Evolutionary conservation across 768 basidiomycete genomes (phyloP).

Genomic region (Tricholoma hemisulphureum): DNA sequence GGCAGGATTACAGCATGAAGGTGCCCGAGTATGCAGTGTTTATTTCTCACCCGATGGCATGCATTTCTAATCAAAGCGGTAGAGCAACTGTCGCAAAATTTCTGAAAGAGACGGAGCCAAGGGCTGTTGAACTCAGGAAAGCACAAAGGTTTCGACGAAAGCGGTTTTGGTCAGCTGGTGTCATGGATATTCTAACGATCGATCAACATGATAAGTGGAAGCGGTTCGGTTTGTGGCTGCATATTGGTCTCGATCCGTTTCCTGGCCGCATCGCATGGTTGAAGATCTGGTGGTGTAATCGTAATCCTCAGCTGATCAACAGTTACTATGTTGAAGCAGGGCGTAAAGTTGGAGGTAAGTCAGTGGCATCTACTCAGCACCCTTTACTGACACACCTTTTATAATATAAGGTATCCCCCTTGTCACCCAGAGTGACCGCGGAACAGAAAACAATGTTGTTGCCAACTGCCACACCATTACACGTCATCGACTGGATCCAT

Average conservation of each 20-base stretch:
- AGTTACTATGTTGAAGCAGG: constrained; percentile 27
- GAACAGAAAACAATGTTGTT: constrained; percentile 33
- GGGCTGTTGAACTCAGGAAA: constrained; percentile 16
- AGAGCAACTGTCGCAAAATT: background rate
- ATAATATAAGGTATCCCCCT: constrained; percentile 29
- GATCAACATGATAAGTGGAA: constrained; percentile 49
- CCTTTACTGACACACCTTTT: background rate
- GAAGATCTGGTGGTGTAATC: constrained; percentile 34
- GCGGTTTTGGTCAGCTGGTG: constrained; percentile 39
- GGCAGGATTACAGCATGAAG: constrained; percentile 15
- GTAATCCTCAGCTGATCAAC: constrained; percentile 22
- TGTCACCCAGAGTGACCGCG: constrained; percentile 37
- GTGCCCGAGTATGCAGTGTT: constrained; percentile 14
- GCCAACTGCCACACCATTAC: constrained; percentile 37
- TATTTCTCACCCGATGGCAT: too few species aligned
- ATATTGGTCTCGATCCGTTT: constrained; percentile 28
- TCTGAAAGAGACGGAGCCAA: constrained; percentile 1
- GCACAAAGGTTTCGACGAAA: constrained; percentile 17
- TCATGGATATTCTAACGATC: constrained; percentile 34
- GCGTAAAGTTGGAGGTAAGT: background rate
- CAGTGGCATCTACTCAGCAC: background rate
- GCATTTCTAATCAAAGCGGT: too few species aligned
- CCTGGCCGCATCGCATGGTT: constrained; percentile 28
- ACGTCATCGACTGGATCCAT: constrained; percentile 32
- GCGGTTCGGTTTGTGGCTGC: constrained; percentile 33